A percentile compares a stretch with the other conserved stretches of the same genome.
Evolutionary conservation across 192 early-diverging fungal species (phyloP).

Genomic region (Backusella morwellensis): DNA sequence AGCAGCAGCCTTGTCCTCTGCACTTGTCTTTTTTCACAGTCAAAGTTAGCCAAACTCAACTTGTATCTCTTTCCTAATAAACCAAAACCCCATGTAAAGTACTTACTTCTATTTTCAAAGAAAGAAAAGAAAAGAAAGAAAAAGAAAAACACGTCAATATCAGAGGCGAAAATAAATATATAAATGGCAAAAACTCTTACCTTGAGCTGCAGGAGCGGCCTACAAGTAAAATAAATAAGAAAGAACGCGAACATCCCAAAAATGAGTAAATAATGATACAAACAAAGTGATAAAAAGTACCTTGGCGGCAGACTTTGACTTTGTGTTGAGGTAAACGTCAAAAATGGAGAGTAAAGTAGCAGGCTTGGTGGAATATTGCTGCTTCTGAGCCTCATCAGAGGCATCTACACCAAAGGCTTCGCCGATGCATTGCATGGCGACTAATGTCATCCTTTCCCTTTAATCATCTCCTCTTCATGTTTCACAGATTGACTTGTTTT

Average conservation of each 20-base stretch:
- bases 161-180: background rate
- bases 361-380: slow-evolving; percentile 82
- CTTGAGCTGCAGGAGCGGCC: slow-evolving; percentile 21
- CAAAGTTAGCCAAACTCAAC: too few species aligned
- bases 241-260: background rate
- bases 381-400: slow-evolving; percentile 62
- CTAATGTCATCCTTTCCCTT: slow-evolving; percentile 21
- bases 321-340: slow-evolving; percentile 85
- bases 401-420: slow-evolving; percentile 91
- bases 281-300: background rate
- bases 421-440: slow-evolving; percentile 92
- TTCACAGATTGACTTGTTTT: background rate
- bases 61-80: background rate
- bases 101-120: slow-evolving; percentile 20
- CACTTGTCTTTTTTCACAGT: slow-evolving; percentile 23
- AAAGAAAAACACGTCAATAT: slow-evolving; percentile 7
- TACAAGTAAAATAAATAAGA: background rate
- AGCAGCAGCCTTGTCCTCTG: slow-evolving; percentile 74
- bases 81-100: background rate
- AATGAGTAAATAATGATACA: background rate
- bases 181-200: slow-evolving; percentile 22
- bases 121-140: background rate
- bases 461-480: background rate
- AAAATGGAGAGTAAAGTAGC: slow-evolving; percentile 82
- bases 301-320: slow-evolving; percentile 37